phyloP scores from a whole-genome alignment of 371 early-diverging fungal genomes.

The Mucor circinelloides region DNA sequence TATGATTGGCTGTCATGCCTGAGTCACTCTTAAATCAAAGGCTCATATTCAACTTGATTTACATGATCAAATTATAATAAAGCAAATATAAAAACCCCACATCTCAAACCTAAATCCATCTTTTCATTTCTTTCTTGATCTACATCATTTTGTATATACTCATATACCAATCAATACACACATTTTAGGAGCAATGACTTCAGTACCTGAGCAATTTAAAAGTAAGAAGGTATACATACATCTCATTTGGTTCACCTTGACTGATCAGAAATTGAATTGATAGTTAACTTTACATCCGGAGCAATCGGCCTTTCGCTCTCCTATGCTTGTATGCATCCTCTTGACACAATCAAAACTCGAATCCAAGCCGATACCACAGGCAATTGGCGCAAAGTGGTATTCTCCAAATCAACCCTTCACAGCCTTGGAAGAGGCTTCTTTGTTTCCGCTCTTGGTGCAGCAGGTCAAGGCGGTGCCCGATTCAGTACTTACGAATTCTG shows the following conservation, averaged over 20 bases:
- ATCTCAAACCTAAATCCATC: not conserved
- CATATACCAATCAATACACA: not conserved
- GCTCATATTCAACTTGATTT: slow-evolving; percentile 3
- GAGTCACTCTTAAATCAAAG: slow-evolving; percentile 19
- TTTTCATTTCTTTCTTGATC: not conserved
- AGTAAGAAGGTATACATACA: slow-evolving; percentile 11
- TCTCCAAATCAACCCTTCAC: slow-evolving; percentile 55
- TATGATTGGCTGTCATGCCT: slow-evolving; percentile 10
- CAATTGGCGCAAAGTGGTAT: slow-evolving; percentile 47
- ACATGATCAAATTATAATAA: not conserved
- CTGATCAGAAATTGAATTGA: not conserved
- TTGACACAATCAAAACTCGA: slow-evolving; percentile 72
- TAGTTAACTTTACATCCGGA: slow-evolving; percentile 72
- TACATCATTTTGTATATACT: not conserved
- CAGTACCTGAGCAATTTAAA: slow-evolving; percentile 21
- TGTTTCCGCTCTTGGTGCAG: slow-evolving; percentile 71
- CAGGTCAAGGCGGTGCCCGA: slow-evolving; percentile 77
- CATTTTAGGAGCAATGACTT: not conserved
- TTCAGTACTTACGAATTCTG: slow-evolving; percentile 79
- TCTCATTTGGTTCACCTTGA: not conserved
- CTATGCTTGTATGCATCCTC: slow-evolving; percentile 73
- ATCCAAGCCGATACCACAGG: slow-evolving; percentile 61
- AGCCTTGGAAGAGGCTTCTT: slow-evolving; percentile 71
- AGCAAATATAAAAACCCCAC: slow-evolving; percentile 8
- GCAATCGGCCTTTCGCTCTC: slow-evolving; percentile 68